A percentile compares a stretch with the other conserved stretches of the same genome.
phyloP scores from a whole-genome alignment of 129 eudicot species.

The Artemisia annua region DNA sequence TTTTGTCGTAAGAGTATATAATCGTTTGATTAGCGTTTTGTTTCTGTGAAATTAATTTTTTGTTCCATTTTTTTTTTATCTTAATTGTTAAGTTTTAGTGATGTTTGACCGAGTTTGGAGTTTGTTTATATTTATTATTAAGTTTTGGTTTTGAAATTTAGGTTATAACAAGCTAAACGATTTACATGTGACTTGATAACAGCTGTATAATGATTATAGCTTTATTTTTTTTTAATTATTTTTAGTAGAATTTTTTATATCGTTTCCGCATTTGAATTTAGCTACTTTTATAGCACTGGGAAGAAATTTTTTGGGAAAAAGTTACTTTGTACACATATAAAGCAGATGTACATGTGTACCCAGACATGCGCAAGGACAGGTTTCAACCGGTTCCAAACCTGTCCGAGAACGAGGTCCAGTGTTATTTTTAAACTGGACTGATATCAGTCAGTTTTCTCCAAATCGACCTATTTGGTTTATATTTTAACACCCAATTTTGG shows the following conservation, averaged over 20 bases:
- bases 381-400: too few species aligned
- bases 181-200: too few species aligned
- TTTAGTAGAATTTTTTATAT: background rate
- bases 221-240: too few species aligned
- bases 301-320: too few species aligned
- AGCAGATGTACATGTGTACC: too few species aligned
- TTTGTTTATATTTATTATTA: conserved; percentile 10
- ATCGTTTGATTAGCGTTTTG: background rate
- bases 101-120: conserved; percentile 17
- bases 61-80: conserved; percentile 15
- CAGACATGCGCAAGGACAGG: too few species aligned
- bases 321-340: too few species aligned
- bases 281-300: background rate
- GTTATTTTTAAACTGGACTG: background rate
- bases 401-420: background rate
- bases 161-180: too few species aligned
- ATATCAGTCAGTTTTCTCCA: too few species aligned
- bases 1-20: background rate
- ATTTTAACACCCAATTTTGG: too few species aligned
- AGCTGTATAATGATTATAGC: too few species aligned
- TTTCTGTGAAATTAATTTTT: conserved; percentile 15
- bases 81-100: conserved; percentile 8
- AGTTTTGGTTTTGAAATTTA: background rate
- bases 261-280: conserved; percentile 14
- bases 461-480: too few species aligned